These are phyloP conservation scores for Iris macrosiphon DNA, from an alignment of 106 monocot species.

Conservation along the genomic window DNA sequence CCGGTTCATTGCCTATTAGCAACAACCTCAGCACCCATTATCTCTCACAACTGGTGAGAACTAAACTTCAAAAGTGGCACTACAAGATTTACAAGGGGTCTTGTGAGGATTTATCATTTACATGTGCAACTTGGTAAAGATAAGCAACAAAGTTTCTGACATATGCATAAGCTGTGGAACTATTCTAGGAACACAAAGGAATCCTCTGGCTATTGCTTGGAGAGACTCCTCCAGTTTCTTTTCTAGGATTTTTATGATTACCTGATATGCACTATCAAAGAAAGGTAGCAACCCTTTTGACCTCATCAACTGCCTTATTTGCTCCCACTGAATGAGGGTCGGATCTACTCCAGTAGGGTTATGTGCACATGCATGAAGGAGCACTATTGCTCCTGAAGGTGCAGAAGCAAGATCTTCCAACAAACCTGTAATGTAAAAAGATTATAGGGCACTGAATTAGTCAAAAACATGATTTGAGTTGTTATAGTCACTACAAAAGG, in stretches of 20 bases:
- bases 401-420: constrained; percentile 78
- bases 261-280: constrained; percentile 99
- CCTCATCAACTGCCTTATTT: constrained; percentile 83
- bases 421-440: constrained; percentile 56
- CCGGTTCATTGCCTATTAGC: no score
- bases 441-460: background rate
- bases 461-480: background rate
- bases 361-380: constrained; percentile 98
- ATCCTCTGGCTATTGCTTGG: no score
- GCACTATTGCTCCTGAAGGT: constrained; percentile 69
- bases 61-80: no score
- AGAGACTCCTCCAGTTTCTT: no score
- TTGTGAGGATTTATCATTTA: no score
- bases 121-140: no score
- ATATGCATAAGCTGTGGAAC: no score
- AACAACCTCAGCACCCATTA: no score
- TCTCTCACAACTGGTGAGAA: no score
- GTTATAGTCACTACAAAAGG: background rate
- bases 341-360: constrained; percentile 98
- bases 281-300: constrained; percentile 81
- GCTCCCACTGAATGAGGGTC: constrained; percentile 82
- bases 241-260: constrained; percentile 9
- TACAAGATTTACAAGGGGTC: no score
- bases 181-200: no score
- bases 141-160: no score